phyloP scores from a whole-genome alignment of 2,329 filamentous ascomycete species.

The Knufia petricola region DNA sequence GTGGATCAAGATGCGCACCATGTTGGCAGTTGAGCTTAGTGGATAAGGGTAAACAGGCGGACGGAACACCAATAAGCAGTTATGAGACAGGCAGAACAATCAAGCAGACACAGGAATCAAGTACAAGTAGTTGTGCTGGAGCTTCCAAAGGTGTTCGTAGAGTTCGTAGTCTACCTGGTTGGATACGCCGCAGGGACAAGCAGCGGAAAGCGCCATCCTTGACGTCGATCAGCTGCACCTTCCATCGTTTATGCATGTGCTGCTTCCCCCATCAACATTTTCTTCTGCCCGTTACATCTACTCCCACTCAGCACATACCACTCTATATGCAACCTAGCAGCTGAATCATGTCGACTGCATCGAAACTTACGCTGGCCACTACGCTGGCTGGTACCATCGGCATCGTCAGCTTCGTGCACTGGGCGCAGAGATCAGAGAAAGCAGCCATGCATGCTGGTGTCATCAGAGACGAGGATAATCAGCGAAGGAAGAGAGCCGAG shows the following conservation, averaged over 20 bases:
- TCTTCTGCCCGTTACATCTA: not conserved
- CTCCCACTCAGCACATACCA: not conserved
- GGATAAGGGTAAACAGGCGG: not conserved
- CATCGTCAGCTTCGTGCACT: conserved; percentile 81
- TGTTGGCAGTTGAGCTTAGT: not conserved
- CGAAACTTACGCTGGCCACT: conserved; percentile 71
- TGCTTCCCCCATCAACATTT: not conserved
- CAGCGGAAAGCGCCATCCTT: not conserved
- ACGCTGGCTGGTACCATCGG: conserved; percentile 66
- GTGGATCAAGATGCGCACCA: not conserved
- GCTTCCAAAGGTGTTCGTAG: not conserved
- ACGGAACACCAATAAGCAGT: not conserved
- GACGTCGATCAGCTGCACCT: not conserved
- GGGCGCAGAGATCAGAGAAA: conserved; percentile 74
- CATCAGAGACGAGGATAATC: conserved; percentile 87
- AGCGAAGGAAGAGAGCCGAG: conserved; percentile 62
- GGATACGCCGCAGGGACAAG: not conserved
- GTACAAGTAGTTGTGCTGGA: not conserved
- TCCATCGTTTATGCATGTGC: not conserved
- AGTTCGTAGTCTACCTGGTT: not conserved
- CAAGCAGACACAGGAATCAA: not conserved
- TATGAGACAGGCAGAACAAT: not conserved
- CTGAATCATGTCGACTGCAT: conserved; percentile 77
- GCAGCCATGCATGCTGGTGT: conserved; percentile 91
- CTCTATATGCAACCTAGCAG: too few species aligned